Conservation (phyloP, 768 basidiomycete genomes). For the Collybiopsis luxurians region DNA sequence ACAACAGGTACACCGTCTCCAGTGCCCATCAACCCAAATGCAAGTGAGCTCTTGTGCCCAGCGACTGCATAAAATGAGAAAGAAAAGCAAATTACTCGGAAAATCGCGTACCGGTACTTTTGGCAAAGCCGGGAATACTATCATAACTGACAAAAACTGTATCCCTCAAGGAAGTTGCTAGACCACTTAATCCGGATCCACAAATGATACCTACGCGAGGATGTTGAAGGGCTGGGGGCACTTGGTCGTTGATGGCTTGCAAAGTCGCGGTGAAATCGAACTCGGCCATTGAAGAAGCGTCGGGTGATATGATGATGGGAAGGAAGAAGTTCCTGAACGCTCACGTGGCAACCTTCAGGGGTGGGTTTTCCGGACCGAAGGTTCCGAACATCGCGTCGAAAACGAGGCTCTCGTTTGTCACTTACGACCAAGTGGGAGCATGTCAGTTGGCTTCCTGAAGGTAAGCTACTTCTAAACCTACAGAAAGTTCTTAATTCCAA, state of each 20-base stretch:
- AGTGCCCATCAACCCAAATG: slow-evolving; percentile 74
- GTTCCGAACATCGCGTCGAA: too few relatives aligned
- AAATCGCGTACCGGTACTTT: slow-evolving; percentile 62
- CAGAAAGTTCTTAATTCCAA: too few relatives aligned
- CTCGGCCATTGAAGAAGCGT: too few relatives aligned
- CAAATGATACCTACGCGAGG: slow-evolving; percentile 84
- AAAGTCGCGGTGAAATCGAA: slow-evolving; percentile 7
- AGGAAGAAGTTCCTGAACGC: too few relatives aligned
- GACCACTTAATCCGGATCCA: slow-evolving; percentile 79
- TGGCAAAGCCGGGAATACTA: slow-evolving; percentile 67
- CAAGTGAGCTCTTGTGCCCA: slow-evolving; percentile 80
- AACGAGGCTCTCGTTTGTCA: too few relatives aligned
- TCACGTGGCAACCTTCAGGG: too few relatives aligned
- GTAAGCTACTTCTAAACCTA: too few relatives aligned
- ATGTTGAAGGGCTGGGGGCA: slow-evolving; percentile 36
- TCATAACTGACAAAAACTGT: slow-evolving; percentile 62
- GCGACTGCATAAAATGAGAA: slow-evolving; percentile 42
- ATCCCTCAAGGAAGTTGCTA: slow-evolving; percentile 60
- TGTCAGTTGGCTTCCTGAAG: too few relatives aligned
- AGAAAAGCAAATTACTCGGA: neutral
- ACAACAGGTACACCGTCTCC: slow-evolving; percentile 74
- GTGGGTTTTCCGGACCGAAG: too few relatives aligned
- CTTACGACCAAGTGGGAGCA: too few relatives aligned
- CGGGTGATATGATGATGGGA: too few relatives aligned
- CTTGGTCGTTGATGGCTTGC: slow-evolving; percentile 20